Base-by-base conservation (phyloP, 805 yeast species). In the Grigorovia yakushimaensis region DNA sequence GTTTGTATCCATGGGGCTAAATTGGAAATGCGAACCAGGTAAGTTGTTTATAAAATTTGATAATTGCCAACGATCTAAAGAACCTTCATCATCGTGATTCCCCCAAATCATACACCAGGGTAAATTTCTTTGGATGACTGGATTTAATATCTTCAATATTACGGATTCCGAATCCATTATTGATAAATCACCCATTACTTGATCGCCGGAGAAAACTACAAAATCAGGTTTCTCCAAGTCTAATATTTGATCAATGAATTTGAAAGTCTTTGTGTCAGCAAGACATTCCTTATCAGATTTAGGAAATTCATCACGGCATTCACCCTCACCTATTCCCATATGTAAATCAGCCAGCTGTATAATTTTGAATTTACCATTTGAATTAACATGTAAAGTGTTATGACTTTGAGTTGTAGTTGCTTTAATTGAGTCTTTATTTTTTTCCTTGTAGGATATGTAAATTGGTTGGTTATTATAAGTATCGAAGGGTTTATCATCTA, bases 71-170 rank as follows among this genome's bases (percentile, higher is more conserved):
- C 95, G 73, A 15, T 70, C 51, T 48, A 88, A 55, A 4, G 81
- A 74, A 0, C 95, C 91, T 66, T 89, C 95, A 58, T 84, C 93
- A 62, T 93, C 98, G 62, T 93, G 98, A 62, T 93, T 93, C 0
- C 98, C 98, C 70, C 91, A 73, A 8, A 82, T 79, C 53, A 84
- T 73, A 0, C 96, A 91, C 71, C 77, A 93, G 3, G 98, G 97
- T 8, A 89, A 83, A 44, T 73, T 65, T 42, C 85, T 68, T 15
- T 68, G 57, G 21, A 89, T 74, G 23, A 87, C 77, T 0, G 95
- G 94, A 10, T 73, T 69, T 9, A 84, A 71, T 0, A 82, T 87
- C 60, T 93, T 91, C 49, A 83, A 72, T n/a, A 88, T 56, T 0
- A 96, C 79, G 0, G 95, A 81, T 54, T 82, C 82, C 0, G 96